phyloP scores from a whole-genome alignment of 306 rosid species.

The Leucaena leucocephala region DNA sequence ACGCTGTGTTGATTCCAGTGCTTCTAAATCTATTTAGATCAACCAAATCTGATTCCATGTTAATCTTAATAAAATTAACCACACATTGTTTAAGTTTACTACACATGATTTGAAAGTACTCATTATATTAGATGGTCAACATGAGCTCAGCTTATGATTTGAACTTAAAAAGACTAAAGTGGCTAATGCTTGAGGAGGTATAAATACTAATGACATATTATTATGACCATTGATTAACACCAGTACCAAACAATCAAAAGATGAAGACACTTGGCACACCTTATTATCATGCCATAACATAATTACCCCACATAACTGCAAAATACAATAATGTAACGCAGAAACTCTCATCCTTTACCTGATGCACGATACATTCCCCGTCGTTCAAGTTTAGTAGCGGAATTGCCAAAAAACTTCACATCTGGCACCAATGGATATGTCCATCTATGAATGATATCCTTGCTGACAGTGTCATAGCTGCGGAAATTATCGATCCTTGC shows the following conservation, averaged over 20 bases:
- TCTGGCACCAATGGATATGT: slow-evolving; percentile 97
- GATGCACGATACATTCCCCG: slow-evolving; percentile 91
- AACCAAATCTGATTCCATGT: neutral
- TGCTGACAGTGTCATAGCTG: slow-evolving; percentile 92
- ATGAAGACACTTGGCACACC: neutral
- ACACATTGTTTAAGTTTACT: neutral
- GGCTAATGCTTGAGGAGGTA: neutral
- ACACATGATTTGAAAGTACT: neutral
- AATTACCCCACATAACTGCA: slow-evolving; percentile 6
- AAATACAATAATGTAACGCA: neutral
- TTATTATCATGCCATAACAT: slow-evolving; percentile 17
- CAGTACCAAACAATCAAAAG: neutral
- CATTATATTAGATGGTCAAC: neutral
- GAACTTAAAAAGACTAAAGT: neutral
- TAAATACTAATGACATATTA: neutral
- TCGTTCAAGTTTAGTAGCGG: slow-evolving; percentile 76
- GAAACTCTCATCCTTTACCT: slow-evolving; percentile 53
- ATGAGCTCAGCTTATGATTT: neutral
- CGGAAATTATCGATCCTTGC: slow-evolving; percentile 96
- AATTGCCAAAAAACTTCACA: slow-evolving; percentile 71
- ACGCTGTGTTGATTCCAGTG: neutral
- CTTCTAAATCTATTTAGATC: neutral
- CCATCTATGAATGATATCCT: slow-evolving; percentile 98
- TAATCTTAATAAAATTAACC: neutral
- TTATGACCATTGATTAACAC: slow-evolving; percentile 21